phyloP scores from a whole-genome alignment of 1,284 basidiomycete genomes.

The Afroboletus lepidellus region DNA sequence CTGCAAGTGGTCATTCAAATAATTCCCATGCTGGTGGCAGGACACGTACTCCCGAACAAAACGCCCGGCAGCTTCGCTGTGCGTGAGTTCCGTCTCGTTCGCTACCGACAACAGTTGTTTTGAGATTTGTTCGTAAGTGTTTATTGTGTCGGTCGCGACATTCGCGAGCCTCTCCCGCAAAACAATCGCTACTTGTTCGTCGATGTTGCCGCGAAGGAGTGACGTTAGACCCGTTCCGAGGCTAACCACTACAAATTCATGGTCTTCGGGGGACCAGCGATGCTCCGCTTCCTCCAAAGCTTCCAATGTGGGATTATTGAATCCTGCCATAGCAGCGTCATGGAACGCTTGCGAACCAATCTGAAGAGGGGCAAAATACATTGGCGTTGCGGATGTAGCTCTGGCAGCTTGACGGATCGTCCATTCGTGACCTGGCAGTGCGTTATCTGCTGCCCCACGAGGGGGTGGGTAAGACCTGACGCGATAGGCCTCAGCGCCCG shows the following conservation, averaged over 20 bases:
- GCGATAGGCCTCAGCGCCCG: neutral
- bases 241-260: neutral
- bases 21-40: too few relatives aligned
- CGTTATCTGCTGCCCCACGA: neutral
- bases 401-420: neutral
- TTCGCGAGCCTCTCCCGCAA: neutral
- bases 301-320: neutral
- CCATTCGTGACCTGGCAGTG: neutral
- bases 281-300: neutral
- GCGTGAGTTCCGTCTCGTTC: neutral
- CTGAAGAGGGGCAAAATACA: neutral
- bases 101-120: neutral
- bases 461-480: neutral
- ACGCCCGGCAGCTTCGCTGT: neutral
- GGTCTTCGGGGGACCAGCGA: neutral
- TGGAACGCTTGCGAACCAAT: neutral
- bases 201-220: neutral
- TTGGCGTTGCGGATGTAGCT: neutral
- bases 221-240: constrained; percentile 1
- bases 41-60: neutral
- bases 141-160: neutral
- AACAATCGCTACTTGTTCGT: neutral
- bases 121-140: neutral
- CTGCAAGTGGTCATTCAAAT: neutral
- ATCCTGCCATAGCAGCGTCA: neutral